A percentile compares a stretch with the other conserved stretches of the same genome.
Evolutionary conservation across 106 monocot genomes (phyloP).

Genomic region (Dioscorea alata): DNA sequence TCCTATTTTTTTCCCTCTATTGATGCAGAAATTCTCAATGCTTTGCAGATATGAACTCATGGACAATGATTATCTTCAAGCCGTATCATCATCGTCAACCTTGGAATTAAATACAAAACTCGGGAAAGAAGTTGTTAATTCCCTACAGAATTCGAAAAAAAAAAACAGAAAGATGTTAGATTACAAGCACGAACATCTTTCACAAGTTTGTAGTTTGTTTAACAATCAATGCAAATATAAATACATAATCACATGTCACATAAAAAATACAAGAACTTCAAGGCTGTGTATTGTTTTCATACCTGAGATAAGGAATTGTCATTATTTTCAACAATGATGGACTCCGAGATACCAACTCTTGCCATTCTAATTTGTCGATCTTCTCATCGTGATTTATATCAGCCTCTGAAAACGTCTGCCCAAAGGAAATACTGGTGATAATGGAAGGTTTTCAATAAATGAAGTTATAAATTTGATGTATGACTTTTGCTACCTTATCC

Average conservation of each 20-base stretch:
- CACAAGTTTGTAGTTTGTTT: neutral
- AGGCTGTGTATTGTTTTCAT: neutral
- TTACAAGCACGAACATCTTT: neutral
- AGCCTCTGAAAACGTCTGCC: conserved; percentile 86
- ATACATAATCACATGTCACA: too few species aligned
- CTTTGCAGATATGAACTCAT: too few species aligned
- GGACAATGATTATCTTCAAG: conserved; percentile 16
- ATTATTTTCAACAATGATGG: conserved; percentile 96
- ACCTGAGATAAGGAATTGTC: conserved; percentile 98
- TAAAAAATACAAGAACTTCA: too few species aligned
- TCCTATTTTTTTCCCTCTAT: too few species aligned
- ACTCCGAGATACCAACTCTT: conserved; percentile 72
- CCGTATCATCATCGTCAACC: conserved; percentile 76
- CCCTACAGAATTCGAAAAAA: conserved; percentile 38
- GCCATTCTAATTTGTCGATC: conserved; percentile 92
- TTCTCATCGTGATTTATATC: conserved; percentile 88
- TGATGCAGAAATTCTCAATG: too few species aligned
- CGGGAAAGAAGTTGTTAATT: conserved; percentile 90
- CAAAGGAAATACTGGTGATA: conserved; percentile 4
- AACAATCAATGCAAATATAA: too few species aligned
- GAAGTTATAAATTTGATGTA: neutral
- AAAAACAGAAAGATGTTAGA: neutral
- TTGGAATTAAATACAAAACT: conserved; percentile 93
- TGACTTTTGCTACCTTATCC: conserved; percentile 55
- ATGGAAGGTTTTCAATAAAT: neutral